Evolutionary conservation across 2,329 filamentous ascomycete genomes (phyloP), one percentile per base, ranked within the genome.

Genomic region (Lecanicillium sp.): DNA sequence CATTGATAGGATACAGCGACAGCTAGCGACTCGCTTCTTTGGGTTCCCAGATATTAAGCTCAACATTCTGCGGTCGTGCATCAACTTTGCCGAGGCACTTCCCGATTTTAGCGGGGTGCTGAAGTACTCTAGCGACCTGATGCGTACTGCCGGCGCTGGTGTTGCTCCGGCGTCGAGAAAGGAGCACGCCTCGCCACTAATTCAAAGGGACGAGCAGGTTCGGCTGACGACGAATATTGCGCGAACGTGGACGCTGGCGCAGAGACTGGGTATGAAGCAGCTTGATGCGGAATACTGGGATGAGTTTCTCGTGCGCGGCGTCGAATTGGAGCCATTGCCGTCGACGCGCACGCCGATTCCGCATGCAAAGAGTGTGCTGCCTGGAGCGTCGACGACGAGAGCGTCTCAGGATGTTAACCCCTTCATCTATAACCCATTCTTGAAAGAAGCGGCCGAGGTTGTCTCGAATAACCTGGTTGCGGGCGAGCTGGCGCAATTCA

Each of bases 351-450:
- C 73, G 13, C 81, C 86, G 0, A 73, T 86, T 37, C 71, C 81
- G 5, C 84, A 88, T 51, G 66, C 71, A 2, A 74, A 68, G 44
- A 72, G 64, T 40, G 65, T 72, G 13, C 58, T 79, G 12, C 71
- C 73, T 0, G 72, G 71, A 8, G 66, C 65, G 4, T 62, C 64
- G 0, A 64, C 66, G 2, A 66, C 64, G 20, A 65, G 72, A 33
- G 66, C 70, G 12, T 78, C 74, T 4, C 74, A 78, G 47, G 74
- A 78, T 42, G 71, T 78, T 5, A 87, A 92, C 44, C 92, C 92
- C 0, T 95, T 98, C 50, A 85, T 98, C 41, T 94, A 97, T 56
- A 96, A 96, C 53, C 87, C 92, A 1, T 97, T 96, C 53, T 64
- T 88, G 15, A 87, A 88, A 59, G 72, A 72, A 38, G 62, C 71